A percentile compares a stretch with the other conserved stretches of the same genome.
phyloP scores from a whole-genome alignment of 2,329 filamentous ascomycete genomes.

The Anthostomella pinea region DNA sequence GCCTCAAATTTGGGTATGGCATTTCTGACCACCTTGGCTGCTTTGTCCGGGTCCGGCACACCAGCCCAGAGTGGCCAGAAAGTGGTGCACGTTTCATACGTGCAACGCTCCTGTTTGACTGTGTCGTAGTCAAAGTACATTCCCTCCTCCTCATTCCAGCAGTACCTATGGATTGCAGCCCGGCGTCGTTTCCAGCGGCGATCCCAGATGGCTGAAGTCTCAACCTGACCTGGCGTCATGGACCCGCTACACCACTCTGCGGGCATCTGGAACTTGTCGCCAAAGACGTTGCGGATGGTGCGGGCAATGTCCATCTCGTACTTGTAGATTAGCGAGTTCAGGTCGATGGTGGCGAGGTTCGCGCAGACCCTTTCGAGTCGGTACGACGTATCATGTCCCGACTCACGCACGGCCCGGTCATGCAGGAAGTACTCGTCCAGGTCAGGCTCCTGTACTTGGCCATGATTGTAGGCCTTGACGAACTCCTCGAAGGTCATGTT shows the following conservation, averaged over 20 bases:
- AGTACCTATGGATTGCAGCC: constrained; percentile 82
- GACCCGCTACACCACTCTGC: constrained; percentile 73
- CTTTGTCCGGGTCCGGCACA: constrained; percentile 79
- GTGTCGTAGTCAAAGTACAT: constrained; percentile 99
- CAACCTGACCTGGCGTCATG: constrained; percentile 64
- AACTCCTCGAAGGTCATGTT: constrained; percentile 80
- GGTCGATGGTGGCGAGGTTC: constrained; percentile 86
- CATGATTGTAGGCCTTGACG: constrained; percentile 81
- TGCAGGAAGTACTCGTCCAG: constrained; percentile 95
- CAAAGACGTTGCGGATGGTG: constrained; percentile 79
- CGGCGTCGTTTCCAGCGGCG: constrained; percentile 82
- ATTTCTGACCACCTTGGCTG: constrained; percentile 74
- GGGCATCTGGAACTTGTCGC: constrained; percentile 78
- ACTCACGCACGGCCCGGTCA: constrained; percentile 92
- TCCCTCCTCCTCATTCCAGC: constrained; percentile 87
- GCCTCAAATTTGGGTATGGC: constrained; percentile 86
- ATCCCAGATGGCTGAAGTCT: constrained; percentile 87
- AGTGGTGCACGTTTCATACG: constrained; percentile 88
- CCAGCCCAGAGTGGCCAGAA: constrained; percentile 99
- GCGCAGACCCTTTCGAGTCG: constrained; percentile 85
- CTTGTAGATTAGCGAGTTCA: constrained; percentile 94
- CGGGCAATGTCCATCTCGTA: constrained; percentile 93
- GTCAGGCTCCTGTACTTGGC: constrained; percentile 75
- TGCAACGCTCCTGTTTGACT: constrained; percentile 71
- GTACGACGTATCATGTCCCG: constrained; percentile 94